phyloP scores from a whole-genome alignment of 257 asterid species.

The Henckelia pumila region DNA sequence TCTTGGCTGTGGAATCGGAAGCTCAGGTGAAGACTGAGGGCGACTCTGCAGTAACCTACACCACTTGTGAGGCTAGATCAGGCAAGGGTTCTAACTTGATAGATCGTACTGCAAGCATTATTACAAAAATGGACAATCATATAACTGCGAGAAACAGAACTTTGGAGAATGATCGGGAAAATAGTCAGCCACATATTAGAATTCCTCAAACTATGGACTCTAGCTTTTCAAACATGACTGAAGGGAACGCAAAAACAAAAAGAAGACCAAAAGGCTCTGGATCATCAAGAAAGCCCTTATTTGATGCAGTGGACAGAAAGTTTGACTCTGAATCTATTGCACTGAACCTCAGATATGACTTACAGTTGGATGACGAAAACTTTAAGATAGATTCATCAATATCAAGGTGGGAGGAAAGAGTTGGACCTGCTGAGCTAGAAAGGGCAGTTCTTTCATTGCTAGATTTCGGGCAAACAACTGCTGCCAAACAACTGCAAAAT shows the following conservation, averaged over 20 bases:
- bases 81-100: conserved; percentile 71
- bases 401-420: conserved; percentile 93
- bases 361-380: conserved; percentile 61
- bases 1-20: conserved; percentile 95
- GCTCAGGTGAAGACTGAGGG: conserved; percentile 79
- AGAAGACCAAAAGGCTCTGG: conserved; percentile 79
- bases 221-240: conserved; percentile 37
- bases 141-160: conserved; percentile 50
- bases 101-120: conserved; percentile 72
- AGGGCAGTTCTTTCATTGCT: conserved; percentile 91
- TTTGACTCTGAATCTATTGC: conserved; percentile 51
- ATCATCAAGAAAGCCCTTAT: conserved; percentile 61
- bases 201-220: conserved; percentile 48
- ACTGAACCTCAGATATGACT: conserved; percentile 50
- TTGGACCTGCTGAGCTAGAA: conserved; percentile 83
- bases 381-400: conserved; percentile 61
- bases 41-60: conserved; percentile 47
- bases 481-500: conserved; percentile 89
- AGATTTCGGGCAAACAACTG: conserved; percentile 88
- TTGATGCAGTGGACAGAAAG: conserved; percentile 55
- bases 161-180: conserved; percentile 66
- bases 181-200: conserved; percentile 56
- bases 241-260: conserved; percentile 56
- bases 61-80: conserved; percentile 54
- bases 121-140: conserved; percentile 78